These are phyloP conservation scores for Quillaja saponaria DNA, from an alignment of 306 rosid genomes.

Conservation along the genomic window DNA sequence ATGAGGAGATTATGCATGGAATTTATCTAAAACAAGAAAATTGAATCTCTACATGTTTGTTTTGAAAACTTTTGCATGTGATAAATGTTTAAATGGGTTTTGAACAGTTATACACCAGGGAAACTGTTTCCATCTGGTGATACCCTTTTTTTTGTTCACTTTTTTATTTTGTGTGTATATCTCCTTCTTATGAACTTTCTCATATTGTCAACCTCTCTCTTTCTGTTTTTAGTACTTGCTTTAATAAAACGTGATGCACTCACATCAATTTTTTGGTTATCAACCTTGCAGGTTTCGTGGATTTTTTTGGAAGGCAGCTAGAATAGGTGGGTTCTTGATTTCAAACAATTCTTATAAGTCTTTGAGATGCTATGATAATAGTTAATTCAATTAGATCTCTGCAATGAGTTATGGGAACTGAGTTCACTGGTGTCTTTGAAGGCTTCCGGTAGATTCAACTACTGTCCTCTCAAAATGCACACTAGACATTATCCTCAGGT, in stretches of 20 bases:
- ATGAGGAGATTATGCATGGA: neutral
- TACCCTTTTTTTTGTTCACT: no score
- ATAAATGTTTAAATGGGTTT: neutral
- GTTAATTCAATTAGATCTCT: no score
- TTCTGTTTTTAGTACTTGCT: no score
- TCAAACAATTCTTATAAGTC: neutral
- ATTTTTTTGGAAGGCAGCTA: constrained; percentile 74
- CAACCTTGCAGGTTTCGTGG: constrained; percentile 53
- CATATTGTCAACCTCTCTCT: no score
- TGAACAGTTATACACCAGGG: no score
- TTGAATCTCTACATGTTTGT: no score
- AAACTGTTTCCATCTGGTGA: no score
- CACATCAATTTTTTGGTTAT: no score
- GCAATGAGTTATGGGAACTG: neutral
- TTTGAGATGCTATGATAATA: neutral
- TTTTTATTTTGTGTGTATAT: no score
- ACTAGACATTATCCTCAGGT: no score
- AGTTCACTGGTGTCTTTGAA: neutral
- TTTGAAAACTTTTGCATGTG: neutral
- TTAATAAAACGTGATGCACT: no score
- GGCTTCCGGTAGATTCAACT: neutral
- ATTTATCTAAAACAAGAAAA: neutral
- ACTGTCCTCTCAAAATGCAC: neutral
- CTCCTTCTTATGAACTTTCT: no score
- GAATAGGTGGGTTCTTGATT: constrained; percentile 48